phyloP scores from a whole-genome alignment of 148 eudicot genomes.

The Salicornia ramosissima region DNA sequence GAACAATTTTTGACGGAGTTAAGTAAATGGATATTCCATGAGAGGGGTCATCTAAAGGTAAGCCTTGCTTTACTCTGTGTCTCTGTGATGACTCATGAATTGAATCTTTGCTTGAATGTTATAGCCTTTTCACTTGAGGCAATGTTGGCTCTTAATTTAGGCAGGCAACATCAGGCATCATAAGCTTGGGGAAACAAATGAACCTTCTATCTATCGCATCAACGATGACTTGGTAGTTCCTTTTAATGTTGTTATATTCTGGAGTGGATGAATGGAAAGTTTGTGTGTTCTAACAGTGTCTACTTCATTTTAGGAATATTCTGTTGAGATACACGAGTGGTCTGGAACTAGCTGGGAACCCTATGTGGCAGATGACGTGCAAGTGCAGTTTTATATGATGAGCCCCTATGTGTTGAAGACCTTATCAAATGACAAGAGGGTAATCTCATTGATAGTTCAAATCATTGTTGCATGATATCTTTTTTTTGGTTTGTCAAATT shows the following conservation, averaged over 20 bases:
- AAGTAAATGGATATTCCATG: slow-evolving; percentile 93
- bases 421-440: slow-evolving; percentile 39
- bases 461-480: not conserved
- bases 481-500: not conserved
- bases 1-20: slow-evolving; percentile 70
- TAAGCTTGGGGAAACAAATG: slow-evolving; percentile 66
- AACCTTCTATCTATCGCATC: slow-evolving; percentile 81
- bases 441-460: slow-evolving; percentile 5
- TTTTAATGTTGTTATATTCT: not conserved
- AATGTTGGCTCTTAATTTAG: slow-evolving; percentile 27
- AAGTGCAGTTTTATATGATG: slow-evolving; percentile 81
- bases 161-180: slow-evolving; percentile 73
- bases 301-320: slow-evolving; percentile 53
- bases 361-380: slow-evolving; percentile 59
- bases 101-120: not conserved
- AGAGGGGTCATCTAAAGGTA: slow-evolving; percentile 93
- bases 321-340: slow-evolving; percentile 84
- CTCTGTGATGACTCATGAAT: not conserved
- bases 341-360: slow-evolving; percentile 88
- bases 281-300: not conserved
- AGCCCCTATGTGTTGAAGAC: slow-evolving; percentile 94
- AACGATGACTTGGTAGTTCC: slow-evolving; percentile 74
- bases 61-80: not conserved
- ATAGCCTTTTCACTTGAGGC: not conserved
- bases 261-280: slow-evolving; percentile 6